Evolutionary conservation across 2,329 filamentous ascomycete species (phyloP).

Genomic region (Tolypocladium cylindrosporum): DNA sequence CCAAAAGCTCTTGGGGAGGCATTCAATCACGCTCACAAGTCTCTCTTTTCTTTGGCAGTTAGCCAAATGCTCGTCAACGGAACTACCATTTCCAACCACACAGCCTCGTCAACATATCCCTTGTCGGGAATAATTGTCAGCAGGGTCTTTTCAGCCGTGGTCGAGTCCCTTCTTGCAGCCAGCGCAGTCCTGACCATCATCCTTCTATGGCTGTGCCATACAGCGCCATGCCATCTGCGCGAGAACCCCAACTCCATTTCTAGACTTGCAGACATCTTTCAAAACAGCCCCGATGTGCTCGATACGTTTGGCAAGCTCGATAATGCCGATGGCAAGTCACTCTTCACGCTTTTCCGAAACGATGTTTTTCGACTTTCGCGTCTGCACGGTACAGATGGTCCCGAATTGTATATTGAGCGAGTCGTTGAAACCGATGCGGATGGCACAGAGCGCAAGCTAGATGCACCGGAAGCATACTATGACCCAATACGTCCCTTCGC

Average conservation of each 20-base stretch:
- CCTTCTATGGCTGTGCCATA: not conserved
- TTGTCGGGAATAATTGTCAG: conserved; percentile 22
- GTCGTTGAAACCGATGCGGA: not conserved
- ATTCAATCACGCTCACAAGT: conserved; percentile 16
- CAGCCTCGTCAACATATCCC: conserved; percentile 4
- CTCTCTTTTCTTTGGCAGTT: conserved; percentile 19
- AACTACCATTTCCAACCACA: conserved; percentile 1
- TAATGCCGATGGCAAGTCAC: conserved; percentile 3
- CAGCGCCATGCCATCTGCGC: conserved; percentile 5
- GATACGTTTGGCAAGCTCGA: conserved; percentile 5
- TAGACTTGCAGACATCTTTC: conserved; percentile 9
- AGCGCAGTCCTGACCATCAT: no score
- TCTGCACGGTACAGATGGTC: not conserved
- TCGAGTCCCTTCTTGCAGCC: conserved; percentile 12
- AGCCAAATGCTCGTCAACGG: conserved; percentile 8
- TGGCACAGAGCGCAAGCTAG: not conserved
- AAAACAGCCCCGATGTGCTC: conserved; percentile 5
- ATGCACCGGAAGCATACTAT: conserved; percentile 9
- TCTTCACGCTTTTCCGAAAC: conserved; percentile 3
- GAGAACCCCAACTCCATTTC: conserved; percentile 17
- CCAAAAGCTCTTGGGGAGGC: conserved; percentile 2
- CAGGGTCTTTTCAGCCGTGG: conserved; percentile 15
- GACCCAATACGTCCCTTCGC: conserved; percentile 13
- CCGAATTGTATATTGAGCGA: not conserved
- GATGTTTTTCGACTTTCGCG: conserved; percentile 5